phyloP scores from a whole-genome alignment of 495 filamentous ascomycete species.

The Penicillium arizonense region DNA sequence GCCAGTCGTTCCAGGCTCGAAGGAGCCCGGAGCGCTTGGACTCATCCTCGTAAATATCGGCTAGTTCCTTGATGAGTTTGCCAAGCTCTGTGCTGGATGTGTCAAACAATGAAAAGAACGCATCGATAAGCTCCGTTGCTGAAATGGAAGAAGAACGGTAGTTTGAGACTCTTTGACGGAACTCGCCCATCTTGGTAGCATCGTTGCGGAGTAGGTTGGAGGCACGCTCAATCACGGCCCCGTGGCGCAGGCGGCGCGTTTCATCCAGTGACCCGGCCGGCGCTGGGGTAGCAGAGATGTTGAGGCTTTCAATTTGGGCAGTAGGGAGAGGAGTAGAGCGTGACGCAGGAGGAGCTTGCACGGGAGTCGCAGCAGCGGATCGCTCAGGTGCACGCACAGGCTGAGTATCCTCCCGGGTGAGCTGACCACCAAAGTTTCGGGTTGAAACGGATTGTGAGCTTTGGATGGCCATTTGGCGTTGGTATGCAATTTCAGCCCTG shows the following conservation, averaged over 20 bases:
- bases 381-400: slow-evolving; percentile 43
- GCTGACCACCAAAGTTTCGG: slow-evolving; percentile 78
- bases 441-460: slow-evolving; percentile 75
- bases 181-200: slow-evolving; percentile 65
- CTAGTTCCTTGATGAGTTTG: slow-evolving; percentile 86
- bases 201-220: slow-evolving; percentile 75
- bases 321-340: slow-evolving; percentile 38
- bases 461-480: slow-evolving; percentile 88
- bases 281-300: slow-evolving; percentile 25
- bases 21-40: slow-evolving; percentile 68
- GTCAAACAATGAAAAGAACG: slow-evolving; percentile 81
- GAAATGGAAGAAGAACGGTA: slow-evolving; percentile 66
- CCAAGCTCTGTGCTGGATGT: slow-evolving; percentile 74
- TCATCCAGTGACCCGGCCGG: slow-evolving; percentile 69
- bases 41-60: slow-evolving; percentile 87
- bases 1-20: slow-evolving; percentile 90
- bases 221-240: slow-evolving; percentile 82
- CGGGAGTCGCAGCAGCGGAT: slow-evolving; percentile 35
- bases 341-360: slow-evolving; percentile 39
- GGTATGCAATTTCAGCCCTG: slow-evolving; percentile 88
- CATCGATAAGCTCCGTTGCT: slow-evolving; percentile 74
- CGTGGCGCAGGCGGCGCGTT: slow-evolving; percentile 67
- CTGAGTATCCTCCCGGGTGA: slow-evolving; percentile 57
- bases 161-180: slow-evolving; percentile 73
- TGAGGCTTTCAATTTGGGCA: slow-evolving; percentile 41